Base-by-base conservation (phyloP, 306 rosid species). In the Rosa chinensis region DNA sequence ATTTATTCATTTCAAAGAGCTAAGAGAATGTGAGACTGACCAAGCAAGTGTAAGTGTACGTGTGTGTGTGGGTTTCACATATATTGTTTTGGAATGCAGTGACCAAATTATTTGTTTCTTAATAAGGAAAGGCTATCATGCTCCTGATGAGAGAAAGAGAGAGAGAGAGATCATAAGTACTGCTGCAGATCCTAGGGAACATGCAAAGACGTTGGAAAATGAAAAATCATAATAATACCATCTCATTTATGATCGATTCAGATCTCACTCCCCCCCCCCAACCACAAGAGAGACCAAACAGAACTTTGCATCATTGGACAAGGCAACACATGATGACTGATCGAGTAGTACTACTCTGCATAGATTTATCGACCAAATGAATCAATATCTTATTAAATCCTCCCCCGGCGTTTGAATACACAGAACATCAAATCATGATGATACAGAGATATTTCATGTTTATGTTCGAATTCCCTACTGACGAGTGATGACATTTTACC, bases 41-140 rank as follows among this genome's bases (percentile, higher is more conserved):
- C 71, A 71, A 67, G 50, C 47, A 16, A 18, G 45, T 3, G 14
- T 0, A 25, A 25, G 28, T 25, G 59, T 28, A 28, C 1, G 48
- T n/a, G 58, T 16, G 5, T 18, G 62, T 10, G 28, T 63, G 47
- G 18, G 66, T 78, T 77, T 76, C 74, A 3, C 69, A 64, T 87
- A 76, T 62, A 91, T 78, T 32, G 74, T 82, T 88, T 85, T 79
- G 84, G 81, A 52, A 81, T 74, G 78, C 74, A 78, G 77, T 70
- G 72, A 48, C 69, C 78, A 74, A 55, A 80, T 84, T 49, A 76
- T 50, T 82, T 66, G 79, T 82, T 88, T 79, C 89, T 50, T 35
- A 63, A 83, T 69, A 62, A 40, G 90, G 93, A 78, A 92, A 85
- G 74, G 79, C 76, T 83, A 86, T 86, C 84, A 90, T 87, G 21